A percentile compares a stretch with the other conserved stretches of the same genome.
Evolutionary conservation across 2,329 filamentous ascomycete genomes (phyloP).

Genomic region (Cladosporium halotolerans): DNA sequence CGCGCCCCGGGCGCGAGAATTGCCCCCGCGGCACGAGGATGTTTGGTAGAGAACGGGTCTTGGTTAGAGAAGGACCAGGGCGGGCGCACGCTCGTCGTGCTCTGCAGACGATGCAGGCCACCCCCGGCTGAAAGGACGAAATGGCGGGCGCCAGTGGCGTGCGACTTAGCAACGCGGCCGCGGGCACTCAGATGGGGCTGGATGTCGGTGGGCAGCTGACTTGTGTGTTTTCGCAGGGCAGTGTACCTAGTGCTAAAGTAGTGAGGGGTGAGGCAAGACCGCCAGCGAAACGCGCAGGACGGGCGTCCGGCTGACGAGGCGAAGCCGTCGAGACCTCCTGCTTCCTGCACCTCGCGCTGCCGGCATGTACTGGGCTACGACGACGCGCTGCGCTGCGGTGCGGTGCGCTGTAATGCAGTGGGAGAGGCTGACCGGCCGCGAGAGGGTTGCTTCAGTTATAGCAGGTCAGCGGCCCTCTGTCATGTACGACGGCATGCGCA

Average conservation of each 20-base stretch:
- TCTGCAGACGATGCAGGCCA: not conserved
- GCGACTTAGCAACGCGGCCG: too few relatives aligned
- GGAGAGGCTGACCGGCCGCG: not conserved
- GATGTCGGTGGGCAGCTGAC: conserved; percentile 1
- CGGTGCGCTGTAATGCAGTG: not conserved
- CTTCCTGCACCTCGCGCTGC: not conserved
- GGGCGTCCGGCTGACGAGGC: conserved; percentile 6
- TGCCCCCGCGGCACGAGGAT: too few relatives aligned
- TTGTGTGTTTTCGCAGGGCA: not conserved
- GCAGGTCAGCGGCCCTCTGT: conserved; percentile 1
- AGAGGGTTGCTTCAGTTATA: too few relatives aligned
- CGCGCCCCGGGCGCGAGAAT: too few relatives aligned
- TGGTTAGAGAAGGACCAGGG: not conserved
- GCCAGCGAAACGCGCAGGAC: not conserved
- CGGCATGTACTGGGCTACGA: not conserved
- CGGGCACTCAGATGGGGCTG: too few relatives aligned
- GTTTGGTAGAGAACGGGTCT: not conserved
- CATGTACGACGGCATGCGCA: conserved; percentile 1
- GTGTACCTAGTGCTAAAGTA: not conserved
- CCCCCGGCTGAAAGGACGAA: conserved; percentile 1
- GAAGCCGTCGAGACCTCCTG: not conserved
- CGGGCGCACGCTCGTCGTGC: not conserved
- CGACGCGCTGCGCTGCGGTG: conserved; percentile 4
- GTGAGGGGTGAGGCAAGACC: not conserved
- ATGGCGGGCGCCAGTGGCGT: not conserved